Base-by-base conservation (phyloP, 2,329 filamentous ascomycete species). In the Leptographium flavum region DNA sequence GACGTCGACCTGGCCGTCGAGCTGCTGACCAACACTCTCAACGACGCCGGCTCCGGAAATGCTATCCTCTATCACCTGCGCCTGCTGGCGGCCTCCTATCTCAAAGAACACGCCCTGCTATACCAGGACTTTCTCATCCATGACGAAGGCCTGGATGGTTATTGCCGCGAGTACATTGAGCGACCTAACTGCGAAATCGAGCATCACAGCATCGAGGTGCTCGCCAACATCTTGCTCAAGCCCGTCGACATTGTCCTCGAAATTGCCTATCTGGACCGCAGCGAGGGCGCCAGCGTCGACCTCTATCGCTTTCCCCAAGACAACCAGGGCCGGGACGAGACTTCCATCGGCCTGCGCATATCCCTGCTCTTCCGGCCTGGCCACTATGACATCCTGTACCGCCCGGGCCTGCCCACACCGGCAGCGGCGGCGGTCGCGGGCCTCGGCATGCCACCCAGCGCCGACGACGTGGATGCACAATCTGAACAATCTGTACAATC, bases 371-470 rank as follows among this genome's bases (percentile, higher is more conserved):
- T 66, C 73, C 79, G 67, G 59, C 93, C 68, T 36, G 87, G 86
- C 49, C 92, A 96, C 63, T 98, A 96, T 62, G 92, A 96, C 61
- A 80, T 98, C 49, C 72, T 96, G 30, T 98, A 98, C 52, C 58
- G 50, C 45, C 52, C 57, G 44, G 48, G 56, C 42, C 38, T 52
- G 46, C 48, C 46, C 1, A 28, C 27, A 11, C 27, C 13, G 27
- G 27, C 27, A 28, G 8, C 27, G 5, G 27, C 27, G n/a, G n/a
- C n/a, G n/a, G 43, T 43, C 2, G 7, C 28, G 10, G 27, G 19
- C 17, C 25, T 33, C 3, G 14, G 31, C 17, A 28, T 3, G 5
- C 11, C 19, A 14, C 31, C 35, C 19, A 17, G 19, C n/a, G 4
- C 6, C 22, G 35, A 14, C 17, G 11, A 9, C 9, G 23, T 8